These are phyloP conservation scores for Corynespora cassiicola DNA, from an alignment of 2,329 filamentous ascomycete genomes.

Conservation along the genomic window DNA sequence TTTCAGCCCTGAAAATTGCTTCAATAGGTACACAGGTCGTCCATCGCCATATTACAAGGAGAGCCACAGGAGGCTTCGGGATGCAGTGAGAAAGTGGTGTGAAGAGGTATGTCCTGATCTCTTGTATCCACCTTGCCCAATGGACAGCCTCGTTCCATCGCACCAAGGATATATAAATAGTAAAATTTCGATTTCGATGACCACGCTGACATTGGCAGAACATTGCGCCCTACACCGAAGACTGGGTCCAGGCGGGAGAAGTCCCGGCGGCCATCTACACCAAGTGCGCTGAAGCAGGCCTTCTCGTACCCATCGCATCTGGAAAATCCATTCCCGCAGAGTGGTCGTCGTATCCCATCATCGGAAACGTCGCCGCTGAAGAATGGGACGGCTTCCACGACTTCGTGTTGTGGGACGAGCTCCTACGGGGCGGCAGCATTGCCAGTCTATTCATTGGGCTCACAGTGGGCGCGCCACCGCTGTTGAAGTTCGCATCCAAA, in stretches of 20 bases:
- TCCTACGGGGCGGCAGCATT: slow-evolving; percentile 35
- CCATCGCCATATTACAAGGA: slow-evolving; percentile 42
- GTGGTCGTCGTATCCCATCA: slow-evolving; percentile 44
- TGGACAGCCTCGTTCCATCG: too few relatives aligned
- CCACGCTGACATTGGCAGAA: slow-evolving; percentile 20
- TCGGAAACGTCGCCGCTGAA: slow-evolving; percentile 56
- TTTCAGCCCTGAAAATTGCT: background rate
- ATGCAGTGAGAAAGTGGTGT: slow-evolving; percentile 36
- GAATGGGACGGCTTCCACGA: slow-evolving; percentile 49
- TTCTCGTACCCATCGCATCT: slow-evolving; percentile 38
- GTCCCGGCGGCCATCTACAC: slow-evolving; percentile 31
- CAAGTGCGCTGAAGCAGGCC: slow-evolving; percentile 34
- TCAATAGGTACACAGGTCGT: slow-evolving; percentile 34
- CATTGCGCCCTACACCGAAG: slow-evolving; percentile 32
- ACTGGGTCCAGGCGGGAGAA: slow-evolving; percentile 32
- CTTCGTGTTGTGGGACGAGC: slow-evolving; percentile 43
- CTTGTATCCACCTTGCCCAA: background rate
- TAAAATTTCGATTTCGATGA: background rate
- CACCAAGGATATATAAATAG: background rate
- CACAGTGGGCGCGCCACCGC: slow-evolving; percentile 36
- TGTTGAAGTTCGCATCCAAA: slow-evolving; percentile 29
- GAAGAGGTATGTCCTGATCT: slow-evolving; percentile 34
- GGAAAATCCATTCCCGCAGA: slow-evolving; percentile 34
- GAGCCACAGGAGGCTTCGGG: slow-evolving; percentile 32
- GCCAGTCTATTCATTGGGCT: slow-evolving; percentile 34